A percentile compares a stretch with the other conserved stretches of the same genome.
Conservation (phyloP, 345 rosid genomes). For the Atalantia buxifolia region DNA sequence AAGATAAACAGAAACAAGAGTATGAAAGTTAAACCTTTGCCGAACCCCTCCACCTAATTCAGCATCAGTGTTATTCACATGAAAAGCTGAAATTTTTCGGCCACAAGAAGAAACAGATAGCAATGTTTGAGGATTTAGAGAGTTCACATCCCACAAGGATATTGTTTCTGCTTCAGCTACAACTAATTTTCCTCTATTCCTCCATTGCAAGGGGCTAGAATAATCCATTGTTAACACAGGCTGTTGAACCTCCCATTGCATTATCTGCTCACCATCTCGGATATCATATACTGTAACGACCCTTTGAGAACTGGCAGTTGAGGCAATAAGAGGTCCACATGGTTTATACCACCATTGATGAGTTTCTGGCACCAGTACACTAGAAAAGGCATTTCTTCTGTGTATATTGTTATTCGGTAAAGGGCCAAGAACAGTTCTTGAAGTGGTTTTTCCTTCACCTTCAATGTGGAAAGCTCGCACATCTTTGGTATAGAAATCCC, state of each 20-base stretch:
- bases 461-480: constrained; percentile 68
- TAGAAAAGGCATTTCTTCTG: constrained; percentile 54
- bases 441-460: constrained; percentile 45
- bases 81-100: constrained; percentile 74
- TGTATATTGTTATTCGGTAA: constrained; percentile 43
- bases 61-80: constrained; percentile 85
- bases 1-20: constrained; percentile 5
- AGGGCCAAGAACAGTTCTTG: constrained; percentile 79
- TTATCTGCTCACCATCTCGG: constrained; percentile 88
- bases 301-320: constrained; percentile 68
- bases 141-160: constrained; percentile 97
- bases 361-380: constrained; percentile 49
- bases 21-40: constrained; percentile 62
- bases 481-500: constrained; percentile 93
- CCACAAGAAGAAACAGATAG: constrained; percentile 58
- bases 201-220: constrained; percentile 98
- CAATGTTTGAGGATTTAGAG: constrained; percentile 63
- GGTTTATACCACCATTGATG: constrained; percentile 94
- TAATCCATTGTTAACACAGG: constrained; percentile 69
- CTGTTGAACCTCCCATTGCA: constrained; percentile 90
- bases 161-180: constrained; percentile 78
- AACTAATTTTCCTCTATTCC: constrained; percentile 83
- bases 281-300: constrained; percentile 72
- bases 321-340: constrained; percentile 79
- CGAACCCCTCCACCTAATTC: constrained; percentile 96